Evolutionary conservation across 2,329 filamentous ascomycete species (phyloP).

Genomic region (Aspergillus fructus): DNA sequence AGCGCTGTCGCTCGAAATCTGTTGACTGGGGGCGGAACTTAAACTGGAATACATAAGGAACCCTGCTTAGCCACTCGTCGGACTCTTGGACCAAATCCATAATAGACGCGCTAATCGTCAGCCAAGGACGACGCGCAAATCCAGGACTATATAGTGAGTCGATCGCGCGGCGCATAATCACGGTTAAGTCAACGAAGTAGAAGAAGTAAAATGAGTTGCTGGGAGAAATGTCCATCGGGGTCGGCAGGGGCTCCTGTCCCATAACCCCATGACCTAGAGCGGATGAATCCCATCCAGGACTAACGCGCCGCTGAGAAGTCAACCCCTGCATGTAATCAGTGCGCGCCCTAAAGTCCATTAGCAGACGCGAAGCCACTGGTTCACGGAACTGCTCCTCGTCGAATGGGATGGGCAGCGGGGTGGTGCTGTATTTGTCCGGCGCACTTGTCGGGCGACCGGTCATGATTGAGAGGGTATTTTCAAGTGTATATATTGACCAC

Average conservation of each 20-base stretch:
- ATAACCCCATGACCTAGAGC: slow-evolving; percentile 15
- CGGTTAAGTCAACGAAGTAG: slow-evolving; percentile 39
- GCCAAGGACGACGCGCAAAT: slow-evolving; percentile 4
- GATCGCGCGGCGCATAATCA: slow-evolving; percentile 37
- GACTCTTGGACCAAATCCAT: slow-evolving; percentile 4
- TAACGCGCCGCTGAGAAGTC: slow-evolving; percentile 14
- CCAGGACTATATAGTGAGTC: slow-evolving; percentile 39
- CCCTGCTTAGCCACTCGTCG: slow-evolving; percentile 3
- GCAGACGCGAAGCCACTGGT: slow-evolving; percentile 30
- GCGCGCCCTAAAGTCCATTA: slow-evolving; percentile 26
- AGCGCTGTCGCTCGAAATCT: slow-evolving; percentile 31
- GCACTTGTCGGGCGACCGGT: slow-evolving; percentile 43
- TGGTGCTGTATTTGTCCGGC: slow-evolving; percentile 39
- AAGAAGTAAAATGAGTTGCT: slow-evolving; percentile 37
- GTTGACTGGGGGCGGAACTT: neutral
- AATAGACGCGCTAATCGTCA: slow-evolving; percentile 7
- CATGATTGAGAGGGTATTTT: slow-evolving; percentile 42
- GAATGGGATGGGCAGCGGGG: slow-evolving; percentile 41
- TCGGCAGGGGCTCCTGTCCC: slow-evolving; percentile 22
- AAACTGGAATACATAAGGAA: slow-evolving; percentile 2
- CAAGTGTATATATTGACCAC: slow-evolving; percentile 45
- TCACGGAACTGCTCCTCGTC: slow-evolving; percentile 38
- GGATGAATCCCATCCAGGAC: slow-evolving; percentile 9
- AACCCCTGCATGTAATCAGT: slow-evolving; percentile 18
- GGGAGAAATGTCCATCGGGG: slow-evolving; percentile 29